Evolutionary conservation across 2,329 filamentous ascomycete species (phyloP).

Genomic region (Penicillium sp.): DNA sequence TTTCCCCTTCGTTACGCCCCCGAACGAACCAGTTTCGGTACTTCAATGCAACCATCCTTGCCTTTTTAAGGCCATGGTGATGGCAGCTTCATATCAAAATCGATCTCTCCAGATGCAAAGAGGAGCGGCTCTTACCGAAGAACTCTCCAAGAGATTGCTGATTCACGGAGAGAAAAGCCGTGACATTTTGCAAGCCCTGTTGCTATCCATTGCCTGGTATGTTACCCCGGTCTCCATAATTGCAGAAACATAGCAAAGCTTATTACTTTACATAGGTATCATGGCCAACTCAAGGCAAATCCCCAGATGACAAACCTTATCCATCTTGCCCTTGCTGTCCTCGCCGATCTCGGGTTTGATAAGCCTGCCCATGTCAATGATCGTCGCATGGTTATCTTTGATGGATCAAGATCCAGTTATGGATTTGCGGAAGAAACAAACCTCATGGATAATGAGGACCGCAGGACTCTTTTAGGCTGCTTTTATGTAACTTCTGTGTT

Average conservation of each 20-base stretch:
- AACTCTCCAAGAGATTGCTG: not conserved
- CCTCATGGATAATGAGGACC: constrained; percentile 4
- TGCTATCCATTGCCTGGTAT: not conserved
- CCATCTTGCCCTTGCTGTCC: not conserved
- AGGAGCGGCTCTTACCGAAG: not conserved
- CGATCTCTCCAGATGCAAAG: not conserved
- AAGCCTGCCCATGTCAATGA: constrained; percentile 1
- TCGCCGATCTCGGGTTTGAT: constrained; percentile 3
- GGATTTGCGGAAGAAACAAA: constrained; percentile 1
- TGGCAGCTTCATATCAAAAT: constrained; percentile 4
- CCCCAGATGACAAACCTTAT: not conserved
- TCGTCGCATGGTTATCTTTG: constrained; percentile 1
- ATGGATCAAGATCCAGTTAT: not conserved
- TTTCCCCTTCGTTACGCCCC: constrained; percentile 1
- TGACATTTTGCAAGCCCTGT: not conserved
- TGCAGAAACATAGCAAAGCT: not conserved
- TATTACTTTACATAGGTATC: not conserved
- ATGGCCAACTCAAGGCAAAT: not conserved
- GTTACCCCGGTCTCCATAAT: not conserved
- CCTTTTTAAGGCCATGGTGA: not conserved
- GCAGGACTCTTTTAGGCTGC: not conserved
- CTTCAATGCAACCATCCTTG: not conserved
- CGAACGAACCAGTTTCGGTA: not conserved
- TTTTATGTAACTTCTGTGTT: constrained; percentile 4
- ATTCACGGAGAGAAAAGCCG: constrained; percentile 1